Base-by-base conservation (phyloP, 2,329 filamentous ascomycete species). In the Rutstroemia sp. region DNA sequence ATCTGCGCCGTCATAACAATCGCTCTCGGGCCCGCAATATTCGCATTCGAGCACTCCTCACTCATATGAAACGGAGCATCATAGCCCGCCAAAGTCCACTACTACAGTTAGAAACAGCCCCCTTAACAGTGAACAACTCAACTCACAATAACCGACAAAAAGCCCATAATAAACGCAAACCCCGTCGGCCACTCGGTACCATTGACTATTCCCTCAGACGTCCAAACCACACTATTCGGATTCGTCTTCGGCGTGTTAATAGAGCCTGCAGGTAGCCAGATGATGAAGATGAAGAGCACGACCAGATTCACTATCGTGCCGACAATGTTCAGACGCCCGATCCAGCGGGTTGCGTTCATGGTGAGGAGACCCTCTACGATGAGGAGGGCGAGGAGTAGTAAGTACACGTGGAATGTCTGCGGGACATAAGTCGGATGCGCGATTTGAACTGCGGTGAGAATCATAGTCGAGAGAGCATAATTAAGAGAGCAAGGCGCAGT, bases 31-130 rank as follows among this genome's bases (percentile, higher is more conserved):
- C 81, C 77, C 21, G 83, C 82, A 39, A 86, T 72, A 61, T 81
- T 84, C n/a, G 83, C 83, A 60, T 86, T 86, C 48, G 79, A 81
- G 68, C 83, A 86, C 68, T 86, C 83, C 64, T 86, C 83, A 8
- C 79, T 78, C 14, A 86, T 67, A 68, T 86, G 83, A 65, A 86
- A 86, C 0, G 83, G 80, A 0, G 76, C 74, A 80, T 82, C 82
- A 65, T 84, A 85, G 21, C 82, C 81, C 3, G 74, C 73, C 74
- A 82, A 82, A 25, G 57, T 58, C 57, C 48, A 56, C 52, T 47
- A 14, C 7, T 25, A 16, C 6, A 34, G 12, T 34, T 4, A 34
- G 30, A 34, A 10, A 34, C 9, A 34, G 9, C 30, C 30, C 30
- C 30, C 9, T 34, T 7, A 16, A 1, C 7, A 17, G 4, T 5